A percentile compares a stretch with the other conserved stretches of the same genome.
These are phyloP conservation scores for Rhazya stricta DNA, from an alignment of 257 asterid genomes.

Conservation along the genomic window DNA sequence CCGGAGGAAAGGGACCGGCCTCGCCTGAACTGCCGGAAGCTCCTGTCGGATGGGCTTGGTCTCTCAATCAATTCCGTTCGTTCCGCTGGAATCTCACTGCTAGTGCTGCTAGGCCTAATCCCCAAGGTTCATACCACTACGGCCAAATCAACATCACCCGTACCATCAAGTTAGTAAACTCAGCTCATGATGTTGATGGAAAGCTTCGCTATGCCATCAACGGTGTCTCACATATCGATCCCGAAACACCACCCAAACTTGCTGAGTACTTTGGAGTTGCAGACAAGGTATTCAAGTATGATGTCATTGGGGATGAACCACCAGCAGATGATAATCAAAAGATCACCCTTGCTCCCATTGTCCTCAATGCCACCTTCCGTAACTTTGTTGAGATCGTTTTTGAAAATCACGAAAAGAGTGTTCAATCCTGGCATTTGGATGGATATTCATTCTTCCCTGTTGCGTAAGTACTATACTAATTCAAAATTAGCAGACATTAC, in stretches of 20 bases:
- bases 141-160: constrained; percentile 57
- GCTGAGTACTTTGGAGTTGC: constrained; percentile 46
- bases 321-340: constrained; percentile 5
- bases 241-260: constrained; percentile 50
- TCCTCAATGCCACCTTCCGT: constrained; percentile 44
- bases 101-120: constrained; percentile 71
- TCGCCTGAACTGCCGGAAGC: constrained; percentile 37
- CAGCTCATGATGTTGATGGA: constrained; percentile 27
- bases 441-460: constrained; percentile 66
- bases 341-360: constrained; percentile 46
- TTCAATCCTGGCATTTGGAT: constrained; percentile 48
- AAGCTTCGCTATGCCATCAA: constrained; percentile 46
- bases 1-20: constrained; percentile 34
- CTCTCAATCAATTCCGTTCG: constrained; percentile 53
- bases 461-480: constrained; percentile 32
- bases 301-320: constrained; percentile 40
- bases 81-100: constrained; percentile 63
- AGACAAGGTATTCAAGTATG: constrained; percentile 42
- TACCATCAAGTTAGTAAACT: constrained; percentile 40
- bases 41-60: constrained; percentile 48
- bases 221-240: constrained; percentile 47
- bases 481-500: not conserved
- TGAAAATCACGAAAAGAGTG: constrained; percentile 51
- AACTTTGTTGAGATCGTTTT: constrained; percentile 53
- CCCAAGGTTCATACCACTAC: constrained; percentile 68